Conservation (phyloP, 2,329 filamentous ascomycete genomes). For the Proliferodiscus dingleyae region DNA sequence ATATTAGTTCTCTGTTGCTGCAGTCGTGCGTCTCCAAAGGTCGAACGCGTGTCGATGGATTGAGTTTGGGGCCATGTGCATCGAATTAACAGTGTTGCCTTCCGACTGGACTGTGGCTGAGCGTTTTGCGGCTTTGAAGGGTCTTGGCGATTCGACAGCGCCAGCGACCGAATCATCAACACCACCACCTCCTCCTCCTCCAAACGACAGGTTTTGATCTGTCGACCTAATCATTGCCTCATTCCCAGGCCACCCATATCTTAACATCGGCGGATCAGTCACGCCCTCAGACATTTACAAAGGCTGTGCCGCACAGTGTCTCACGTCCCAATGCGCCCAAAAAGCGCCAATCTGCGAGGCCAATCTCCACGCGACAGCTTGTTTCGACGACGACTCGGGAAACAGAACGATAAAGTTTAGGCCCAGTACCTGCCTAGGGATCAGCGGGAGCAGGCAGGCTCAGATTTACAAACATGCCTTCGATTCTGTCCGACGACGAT, state of each 20-base stretch:
- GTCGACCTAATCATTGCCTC: not conserved
- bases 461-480: conserved; percentile 28
- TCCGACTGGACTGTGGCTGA: conserved; percentile 4
- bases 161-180: no score
- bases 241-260: not conserved
- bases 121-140: no score
- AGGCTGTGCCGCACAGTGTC: conserved; percentile 1
- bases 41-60: conserved; percentile 2
- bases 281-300: not conserved
- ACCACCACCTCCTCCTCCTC: no score
- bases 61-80: not conserved
- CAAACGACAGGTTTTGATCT: no score
- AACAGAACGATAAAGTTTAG: conserved; percentile 15
- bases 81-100: conserved; percentile 1
- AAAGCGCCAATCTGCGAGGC: conserved; percentile 21
- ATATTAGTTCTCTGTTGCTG: no score
- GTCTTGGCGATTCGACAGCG: no score
- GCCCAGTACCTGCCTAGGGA: conserved; percentile 1
- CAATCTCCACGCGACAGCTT: conserved; percentile 26
- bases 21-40: no score
- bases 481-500: conserved; percentile 79
- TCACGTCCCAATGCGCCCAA: conserved; percentile 23
- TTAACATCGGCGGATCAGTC: not conserved
- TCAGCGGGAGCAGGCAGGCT: conserved; percentile 2
- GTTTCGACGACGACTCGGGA: conserved; percentile 16